These are phyloP conservation scores for Curvularia lunata DNA, from an alignment of 2,329 filamentous ascomycete genomes.

Conservation along the genomic window DNA sequence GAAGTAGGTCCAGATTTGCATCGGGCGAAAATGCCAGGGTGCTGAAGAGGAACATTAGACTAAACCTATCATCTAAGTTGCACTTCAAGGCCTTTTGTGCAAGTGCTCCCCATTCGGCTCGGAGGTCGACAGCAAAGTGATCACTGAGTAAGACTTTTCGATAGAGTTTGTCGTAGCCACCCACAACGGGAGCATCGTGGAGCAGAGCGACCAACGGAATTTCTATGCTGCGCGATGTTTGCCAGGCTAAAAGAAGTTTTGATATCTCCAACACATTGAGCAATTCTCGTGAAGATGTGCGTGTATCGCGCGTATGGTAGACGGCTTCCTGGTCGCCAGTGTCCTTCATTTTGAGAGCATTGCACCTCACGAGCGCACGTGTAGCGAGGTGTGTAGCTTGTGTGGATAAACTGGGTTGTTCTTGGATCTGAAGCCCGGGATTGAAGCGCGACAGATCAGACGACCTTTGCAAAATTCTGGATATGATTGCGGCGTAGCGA, in stretches of 20 bases:
- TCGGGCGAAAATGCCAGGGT: conserved; percentile 52
- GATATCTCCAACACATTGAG: conserved; percentile 22
- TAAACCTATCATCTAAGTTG: conserved; percentile 35
- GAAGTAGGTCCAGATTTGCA: conserved; percentile 52
- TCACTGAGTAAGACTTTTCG: conserved; percentile 49
- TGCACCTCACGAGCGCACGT: conserved; percentile 18
- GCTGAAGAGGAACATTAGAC: conserved; percentile 56
- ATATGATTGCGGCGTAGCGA: conserved; percentile 24
- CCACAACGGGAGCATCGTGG: conserved; percentile 46
- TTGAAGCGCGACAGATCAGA: conserved; percentile 19
- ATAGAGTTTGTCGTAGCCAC: conserved; percentile 49
- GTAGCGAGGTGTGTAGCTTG: conserved; percentile 27
- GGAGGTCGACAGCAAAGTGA: conserved; percentile 48
- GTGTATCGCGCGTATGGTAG: conserved; percentile 26
- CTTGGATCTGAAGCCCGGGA: not conserved
- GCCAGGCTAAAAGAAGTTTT: conserved; percentile 20
- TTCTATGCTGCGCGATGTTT: conserved; percentile 9
- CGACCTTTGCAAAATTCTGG: conserved; percentile 23
- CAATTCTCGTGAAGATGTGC: not conserved
- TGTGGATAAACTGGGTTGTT: not conserved
- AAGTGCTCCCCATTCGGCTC: conserved; percentile 54
- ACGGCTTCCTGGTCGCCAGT: conserved; percentile 2
- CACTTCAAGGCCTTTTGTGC: conserved; percentile 47
- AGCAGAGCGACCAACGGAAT: conserved; percentile 29
- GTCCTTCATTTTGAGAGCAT: not conserved